Base-by-base conservation (phyloP, 108 stramenopile genomes). In the Hondaea fermentalgiana region DNA sequence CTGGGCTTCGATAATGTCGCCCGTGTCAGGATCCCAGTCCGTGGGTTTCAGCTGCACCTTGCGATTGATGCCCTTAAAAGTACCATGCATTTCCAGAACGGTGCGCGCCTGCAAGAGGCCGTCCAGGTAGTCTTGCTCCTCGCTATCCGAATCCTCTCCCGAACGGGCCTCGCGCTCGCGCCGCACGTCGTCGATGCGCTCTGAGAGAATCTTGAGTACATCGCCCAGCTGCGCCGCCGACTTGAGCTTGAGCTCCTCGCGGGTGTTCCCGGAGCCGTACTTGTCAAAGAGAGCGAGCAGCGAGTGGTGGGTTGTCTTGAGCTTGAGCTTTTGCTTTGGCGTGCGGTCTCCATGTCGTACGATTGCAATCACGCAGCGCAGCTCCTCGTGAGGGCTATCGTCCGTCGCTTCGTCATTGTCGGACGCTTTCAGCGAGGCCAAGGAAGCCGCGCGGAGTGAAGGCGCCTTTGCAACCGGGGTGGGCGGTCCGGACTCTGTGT, bases 311-410 rank as follows among this genome's bases (percentile, higher is more conserved):
- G 91, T 89, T 87, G 96, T 96, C 88, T 96, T 95, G 72, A 98
- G 95, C 94, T 99, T 99, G 59, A 99, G 94, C 92, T 99, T 99
- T 90, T 98, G 98, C 93, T 99, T 99, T 17, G 99, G 99, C 16
- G 98, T 98, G 43, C 99, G 90, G 91, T 99, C 99, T 6, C 98
- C 99, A 90, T 99, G 99, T 16, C 99, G 93, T 43, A 98, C 92
- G 43, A 99, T 94, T 10, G 98, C 96, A 90, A 98, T 97, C 88
- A 99, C 98, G 88, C 98, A 98, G 28, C 97, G 95, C 14, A 98
- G 90, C 89, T 97, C 98, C 91, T 92, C 90, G 47, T 89, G 29
- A 95, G 45, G 29, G 8, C 58, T 44, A 6, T 72, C 72, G 57
- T 72, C 49, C 10, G 5, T 47, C 21, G 5, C 1, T 1, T 72